Evolutionary conservation across 192 early-diverging fungal genomes (phyloP).

Genomic region (Coemansia sp.): DNA sequence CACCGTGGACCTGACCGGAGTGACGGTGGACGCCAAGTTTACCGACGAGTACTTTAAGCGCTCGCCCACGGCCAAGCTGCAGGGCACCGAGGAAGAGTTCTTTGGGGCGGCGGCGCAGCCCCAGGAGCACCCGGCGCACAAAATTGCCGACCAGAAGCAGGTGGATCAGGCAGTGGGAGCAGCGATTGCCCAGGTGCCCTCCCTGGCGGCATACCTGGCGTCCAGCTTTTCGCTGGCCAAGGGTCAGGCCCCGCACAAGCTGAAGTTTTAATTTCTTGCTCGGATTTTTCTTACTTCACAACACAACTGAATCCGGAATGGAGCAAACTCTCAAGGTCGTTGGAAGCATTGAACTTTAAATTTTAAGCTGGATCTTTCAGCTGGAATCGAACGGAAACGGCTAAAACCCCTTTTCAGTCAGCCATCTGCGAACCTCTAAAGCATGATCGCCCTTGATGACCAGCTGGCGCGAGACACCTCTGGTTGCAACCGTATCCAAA

Average conservation of each 20-base stretch:
- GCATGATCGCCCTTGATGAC: slow-evolving; percentile 55
- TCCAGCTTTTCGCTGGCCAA: slow-evolving; percentile 88
- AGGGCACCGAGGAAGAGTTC: slow-evolving; percentile 85
- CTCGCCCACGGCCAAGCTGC: slow-evolving; percentile 66
- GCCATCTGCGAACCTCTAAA: slow-evolving; percentile 53
- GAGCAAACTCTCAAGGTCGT: too few relatives aligned
- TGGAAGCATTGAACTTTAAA: not conserved
- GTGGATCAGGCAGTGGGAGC: slow-evolving; percentile 82
- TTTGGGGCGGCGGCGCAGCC: slow-evolving; percentile 74
- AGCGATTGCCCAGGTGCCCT: slow-evolving; percentile 76
- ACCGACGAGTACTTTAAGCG: slow-evolving; percentile 94
- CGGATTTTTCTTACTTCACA: not conserved
- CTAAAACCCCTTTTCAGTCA: slow-evolving; percentile 56
- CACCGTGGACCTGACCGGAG: slow-evolving; percentile 85
- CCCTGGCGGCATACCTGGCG: slow-evolving; percentile 83
- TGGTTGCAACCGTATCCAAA: slow-evolving; percentile 25
- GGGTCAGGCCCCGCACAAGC: slow-evolving; percentile 92
- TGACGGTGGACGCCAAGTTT: slow-evolving; percentile 69
- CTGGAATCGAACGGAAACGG: not conserved
- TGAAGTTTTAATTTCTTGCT: slow-evolving; percentile 85
- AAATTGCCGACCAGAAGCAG: slow-evolving; percentile 85
- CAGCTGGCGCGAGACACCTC: slow-evolving; percentile 47
- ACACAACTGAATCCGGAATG: not conserved
- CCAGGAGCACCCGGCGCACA: slow-evolving; percentile 71
- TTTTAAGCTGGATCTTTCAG: not conserved